phyloP scores from a whole-genome alignment of 2,329 filamentous ascomycete genomes.

The Pestalotiopsis sp. region DNA sequence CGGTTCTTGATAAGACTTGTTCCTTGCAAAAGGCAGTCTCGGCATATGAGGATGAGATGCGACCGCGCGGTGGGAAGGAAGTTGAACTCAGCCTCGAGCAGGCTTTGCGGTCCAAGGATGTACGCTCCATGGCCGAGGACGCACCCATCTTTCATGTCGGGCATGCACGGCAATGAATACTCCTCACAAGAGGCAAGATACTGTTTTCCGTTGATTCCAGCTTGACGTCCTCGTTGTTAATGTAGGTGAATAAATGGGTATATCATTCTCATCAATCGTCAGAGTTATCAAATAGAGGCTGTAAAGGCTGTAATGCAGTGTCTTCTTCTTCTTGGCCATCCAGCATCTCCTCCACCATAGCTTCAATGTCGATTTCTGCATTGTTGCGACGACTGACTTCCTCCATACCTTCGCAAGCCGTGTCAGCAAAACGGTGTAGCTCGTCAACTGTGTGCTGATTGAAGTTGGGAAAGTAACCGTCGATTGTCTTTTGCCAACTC shows the following conservation, averaged over 20 bases:
- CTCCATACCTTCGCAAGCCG: constrained; percentile 45
- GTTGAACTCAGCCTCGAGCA: neutral
- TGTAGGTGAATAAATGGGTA: neutral
- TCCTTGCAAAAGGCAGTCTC: neutral
- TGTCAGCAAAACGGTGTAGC: constrained; percentile 47
- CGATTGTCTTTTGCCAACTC: constrained; percentile 44
- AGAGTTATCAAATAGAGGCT: neutral
- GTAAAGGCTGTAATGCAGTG: neutral
- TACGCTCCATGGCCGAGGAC: neutral
- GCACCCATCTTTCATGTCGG: neutral
- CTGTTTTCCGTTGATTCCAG: too few species aligned
- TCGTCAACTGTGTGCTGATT: constrained; percentile 46
- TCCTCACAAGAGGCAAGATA: neutral
- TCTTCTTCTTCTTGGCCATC: neutral
- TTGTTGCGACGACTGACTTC: constrained; percentile 36
- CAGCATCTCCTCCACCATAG: neutral
- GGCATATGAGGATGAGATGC: neutral
- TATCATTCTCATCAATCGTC: neutral
- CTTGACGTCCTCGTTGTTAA: neutral
- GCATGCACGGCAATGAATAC: neutral
- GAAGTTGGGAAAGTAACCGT: constrained; percentile 46
- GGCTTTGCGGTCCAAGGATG: neutral
- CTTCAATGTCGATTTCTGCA: neutral
- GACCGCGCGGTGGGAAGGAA: neutral
- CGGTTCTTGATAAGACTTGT: neutral